These are phyloP conservation scores for Camelina sativa DNA, from an alignment of 345 rosid genomes.

Conservation along the genomic window DNA sequence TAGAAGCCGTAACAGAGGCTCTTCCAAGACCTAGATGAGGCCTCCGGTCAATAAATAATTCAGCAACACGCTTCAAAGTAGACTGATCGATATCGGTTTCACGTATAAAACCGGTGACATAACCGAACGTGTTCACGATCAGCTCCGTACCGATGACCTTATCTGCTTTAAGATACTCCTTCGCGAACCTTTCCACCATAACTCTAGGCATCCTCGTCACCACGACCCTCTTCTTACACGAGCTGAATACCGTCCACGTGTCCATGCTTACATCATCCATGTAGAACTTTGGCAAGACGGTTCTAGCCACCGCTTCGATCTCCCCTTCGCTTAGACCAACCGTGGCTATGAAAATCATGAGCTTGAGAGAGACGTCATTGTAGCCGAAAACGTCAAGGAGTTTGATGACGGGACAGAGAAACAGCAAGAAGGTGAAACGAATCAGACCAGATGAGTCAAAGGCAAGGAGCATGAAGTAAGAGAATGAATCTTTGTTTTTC, in stretches of 20 bases:
- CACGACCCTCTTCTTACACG: constrained; percentile 59
- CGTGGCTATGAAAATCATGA: constrained; percentile 58
- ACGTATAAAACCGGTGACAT: constrained; percentile 76
- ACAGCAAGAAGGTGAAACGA: constrained; percentile 63
- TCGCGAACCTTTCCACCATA: constrained; percentile 74
- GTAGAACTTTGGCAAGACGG: constrained; percentile 74
- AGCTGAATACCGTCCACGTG: constrained; percentile 67
- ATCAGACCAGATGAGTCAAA: constrained; percentile 73
- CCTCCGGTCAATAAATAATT: constrained; percentile 45
- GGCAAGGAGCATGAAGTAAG: constrained; percentile 70
- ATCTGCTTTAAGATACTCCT: constrained; percentile 63
- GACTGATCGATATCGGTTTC: constrained; percentile 54
- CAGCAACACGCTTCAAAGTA: constrained; percentile 50
- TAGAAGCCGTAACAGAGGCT: constrained; percentile 42
- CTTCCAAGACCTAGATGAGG: constrained; percentile 68
- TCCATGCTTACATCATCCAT: constrained; percentile 65
- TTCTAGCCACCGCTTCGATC: constrained; percentile 67
- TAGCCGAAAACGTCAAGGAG: constrained; percentile 59
- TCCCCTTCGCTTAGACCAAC: constrained; percentile 56
- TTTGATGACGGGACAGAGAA: constrained; percentile 60
- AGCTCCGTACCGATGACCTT: constrained; percentile 71
- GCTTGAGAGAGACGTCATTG: constrained; percentile 58
- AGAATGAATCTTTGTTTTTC: constrained; percentile 55
- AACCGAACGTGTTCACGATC: constrained; percentile 51
- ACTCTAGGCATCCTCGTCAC: constrained; percentile 73